A percentile compares a stretch with the other conserved stretches of the same genome.
Conservation (phyloP, 2,329 filamentous ascomycete species). For the Immersiporthe knoxdaviesiana region DNA sequence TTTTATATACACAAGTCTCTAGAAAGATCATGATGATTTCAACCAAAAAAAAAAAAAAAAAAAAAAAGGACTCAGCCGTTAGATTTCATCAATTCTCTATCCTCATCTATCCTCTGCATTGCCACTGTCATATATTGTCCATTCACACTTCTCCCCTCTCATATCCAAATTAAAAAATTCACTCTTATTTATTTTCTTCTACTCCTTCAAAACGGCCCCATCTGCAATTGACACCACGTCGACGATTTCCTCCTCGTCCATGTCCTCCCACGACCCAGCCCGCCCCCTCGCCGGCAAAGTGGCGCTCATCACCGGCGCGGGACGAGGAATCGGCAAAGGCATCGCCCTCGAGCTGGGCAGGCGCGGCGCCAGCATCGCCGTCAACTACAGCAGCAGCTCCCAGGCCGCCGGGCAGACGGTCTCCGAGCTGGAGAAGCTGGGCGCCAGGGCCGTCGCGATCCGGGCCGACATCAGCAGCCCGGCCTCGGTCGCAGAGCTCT, state of each 20-base stretch:
- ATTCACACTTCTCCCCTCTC: not conserved
- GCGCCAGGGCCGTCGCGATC: constrained; percentile 60
- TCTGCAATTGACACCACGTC: constrained; percentile 32
- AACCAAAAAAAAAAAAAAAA: no score
- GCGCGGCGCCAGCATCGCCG: constrained; percentile 65
- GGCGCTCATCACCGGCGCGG: constrained; percentile 66
- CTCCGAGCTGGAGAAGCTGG: constrained; percentile 56
- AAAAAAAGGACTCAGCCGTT: not conserved
- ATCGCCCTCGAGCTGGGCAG: constrained; percentile 69
- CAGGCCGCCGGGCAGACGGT: constrained; percentile 61
- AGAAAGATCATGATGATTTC: not conserved
- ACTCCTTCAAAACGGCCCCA: constrained; percentile 35
- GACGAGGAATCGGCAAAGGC: constrained; percentile 68
- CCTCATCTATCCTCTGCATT: not conserved
- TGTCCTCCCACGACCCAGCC: constrained; percentile 32
- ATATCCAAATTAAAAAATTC: no score
- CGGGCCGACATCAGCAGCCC: constrained; percentile 68
- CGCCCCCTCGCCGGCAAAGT: constrained; percentile 54
- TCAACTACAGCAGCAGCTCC: constrained; percentile 67
- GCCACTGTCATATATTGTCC: no score
- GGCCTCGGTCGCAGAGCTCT: constrained; percentile 62
- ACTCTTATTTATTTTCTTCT: not conserved
- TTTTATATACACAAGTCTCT: constrained; percentile 11
- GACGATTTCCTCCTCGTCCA: not conserved
- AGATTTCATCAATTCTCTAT: not conserved